Evolutionary conservation across 176 grass and related monocot genomes (phyloP), one percentile per base, ranked within the genome.

Genomic region (Aegilops sharonensis): DNA sequence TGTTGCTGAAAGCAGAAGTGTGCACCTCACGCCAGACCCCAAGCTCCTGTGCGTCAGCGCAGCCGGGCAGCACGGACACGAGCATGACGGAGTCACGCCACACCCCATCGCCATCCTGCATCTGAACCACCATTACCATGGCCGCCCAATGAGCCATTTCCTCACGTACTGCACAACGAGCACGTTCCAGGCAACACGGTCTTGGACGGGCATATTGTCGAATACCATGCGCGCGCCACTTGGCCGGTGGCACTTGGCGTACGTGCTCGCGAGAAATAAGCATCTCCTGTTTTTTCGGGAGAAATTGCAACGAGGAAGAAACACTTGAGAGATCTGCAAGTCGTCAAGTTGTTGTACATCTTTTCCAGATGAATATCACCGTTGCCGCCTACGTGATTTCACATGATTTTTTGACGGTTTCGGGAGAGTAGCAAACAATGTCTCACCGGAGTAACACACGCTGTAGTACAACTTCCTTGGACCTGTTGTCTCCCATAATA

Each of bases 161-260:
- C 43, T 85, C 11, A 52, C 48, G 4, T 17, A 52, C 11, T 1
- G 13, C 3, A 67, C 52, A 11, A 94, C 69, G 37, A 94, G 81
- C 23, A 79, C 80, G 64, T 94, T 94, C 89, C 86, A 91, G 3
- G 89, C 82, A 45, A 87, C 89, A 27, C 67, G 14, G 54, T 94
- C 72, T 80, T 64, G 30, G 39, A 57, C 29, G 5, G 76, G 86
- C 84, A 94, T 94, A 30, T 63, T 71, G 63, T 91, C 83, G 75
- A 94, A 91, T 84, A 91, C 63, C 70, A 74, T 76, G 21, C 34
- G 80, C 17, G 72, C 72, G 73, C 81, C 66, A 14, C 35, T 14
- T 72, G 42, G 78, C 57, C 72, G 85, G 42, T 56, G 62, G 39
- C 54, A 89, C 27, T 42, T 10, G 39, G 9, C 42, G 10, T 43